Conservation (phyloP, 345 rosid genomes). For the Moricandia arvensis region DNA sequence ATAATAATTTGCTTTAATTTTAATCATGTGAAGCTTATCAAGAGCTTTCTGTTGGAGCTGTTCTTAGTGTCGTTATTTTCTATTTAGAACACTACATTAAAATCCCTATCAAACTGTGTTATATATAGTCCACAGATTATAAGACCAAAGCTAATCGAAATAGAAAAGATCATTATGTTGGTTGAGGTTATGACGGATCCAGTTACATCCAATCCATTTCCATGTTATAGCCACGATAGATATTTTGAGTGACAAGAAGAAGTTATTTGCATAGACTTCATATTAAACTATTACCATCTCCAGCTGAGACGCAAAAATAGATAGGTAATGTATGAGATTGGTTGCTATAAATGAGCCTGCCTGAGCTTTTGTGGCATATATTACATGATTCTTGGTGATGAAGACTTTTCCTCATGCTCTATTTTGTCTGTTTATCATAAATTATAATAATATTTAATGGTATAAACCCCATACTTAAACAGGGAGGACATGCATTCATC, state of each 20-base stretch:
- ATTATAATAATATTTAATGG: not conserved
- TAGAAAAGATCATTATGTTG: not conserved
- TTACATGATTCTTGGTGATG: not conserved
- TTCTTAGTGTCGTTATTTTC: not conserved
- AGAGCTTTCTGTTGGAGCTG: no score
- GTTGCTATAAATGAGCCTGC: slow-evolving; percentile 11
- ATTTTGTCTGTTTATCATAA: not conserved
- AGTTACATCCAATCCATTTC: not conserved
- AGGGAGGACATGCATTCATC: not conserved
- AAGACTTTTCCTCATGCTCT: slow-evolving; percentile 6
- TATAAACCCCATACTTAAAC: not conserved
- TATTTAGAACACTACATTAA: not conserved
- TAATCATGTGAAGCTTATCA: no score
- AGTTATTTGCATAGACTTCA: not conserved
- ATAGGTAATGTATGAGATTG: not conserved
- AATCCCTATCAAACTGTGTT: not conserved
- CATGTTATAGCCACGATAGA: not conserved
- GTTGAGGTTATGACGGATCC: not conserved
- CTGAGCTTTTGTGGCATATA: slow-evolving; percentile 2
- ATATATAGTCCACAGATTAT: not conserved
- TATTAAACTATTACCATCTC: not conserved
- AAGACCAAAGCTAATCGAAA: not conserved
- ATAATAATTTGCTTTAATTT: no score
- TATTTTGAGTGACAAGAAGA: not conserved
- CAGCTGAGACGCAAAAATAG: not conserved